Evolutionary conservation across 768 basidiomycete genomes (phyloP), one percentile per base, ranked within the genome.

Genomic region (Tulasnella sp.): DNA sequence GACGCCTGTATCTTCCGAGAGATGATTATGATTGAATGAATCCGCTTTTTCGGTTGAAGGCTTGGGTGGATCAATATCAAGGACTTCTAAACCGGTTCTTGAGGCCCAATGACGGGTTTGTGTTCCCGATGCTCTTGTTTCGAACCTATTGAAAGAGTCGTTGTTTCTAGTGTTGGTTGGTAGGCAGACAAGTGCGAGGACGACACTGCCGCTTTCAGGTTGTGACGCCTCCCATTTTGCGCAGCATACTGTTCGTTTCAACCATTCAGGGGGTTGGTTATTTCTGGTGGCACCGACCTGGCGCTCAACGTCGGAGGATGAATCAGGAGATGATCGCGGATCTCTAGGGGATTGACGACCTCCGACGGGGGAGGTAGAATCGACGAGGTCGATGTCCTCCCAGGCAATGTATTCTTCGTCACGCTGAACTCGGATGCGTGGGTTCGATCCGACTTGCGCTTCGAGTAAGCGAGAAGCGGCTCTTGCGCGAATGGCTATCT

Each of bases 381-480:
- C 37, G 41, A 31, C 22, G 39, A 64, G 67, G 66, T 83, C 77
- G 3, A 89, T 81, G 50, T 69, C 65, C 63, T 88, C 85, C 86
- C 86, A 90, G 24, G 74, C 75, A 27, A 87, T 79, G 62, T 80
- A 88, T 1, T 83, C 87, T 37, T 84, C 79, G 58, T 89, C 86
- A 25, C 76, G 72, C 64, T 88, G 87, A 15, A 89, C 83, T 7
- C 78, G 73, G 47, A 89, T 84, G 54, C 85, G 80, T 3, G 79
- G 73, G 60, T 89, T 88, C 20, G 77, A 73, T 28, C 87, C 87
- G 33, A 90, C 85, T 64, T 87, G 82, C 0, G 81, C 79, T 64
- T 95, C 91, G 37, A 95, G 74, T 46, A 89, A 79, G 20, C 91
- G 81, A 9, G 90, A 89, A 10, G 90, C 91, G 0, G 81, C 72